These are phyloP conservation scores for Colletotrichum horii DNA, from an alignment of 2,329 filamentous ascomycete species.

Conservation along the genomic window DNA sequence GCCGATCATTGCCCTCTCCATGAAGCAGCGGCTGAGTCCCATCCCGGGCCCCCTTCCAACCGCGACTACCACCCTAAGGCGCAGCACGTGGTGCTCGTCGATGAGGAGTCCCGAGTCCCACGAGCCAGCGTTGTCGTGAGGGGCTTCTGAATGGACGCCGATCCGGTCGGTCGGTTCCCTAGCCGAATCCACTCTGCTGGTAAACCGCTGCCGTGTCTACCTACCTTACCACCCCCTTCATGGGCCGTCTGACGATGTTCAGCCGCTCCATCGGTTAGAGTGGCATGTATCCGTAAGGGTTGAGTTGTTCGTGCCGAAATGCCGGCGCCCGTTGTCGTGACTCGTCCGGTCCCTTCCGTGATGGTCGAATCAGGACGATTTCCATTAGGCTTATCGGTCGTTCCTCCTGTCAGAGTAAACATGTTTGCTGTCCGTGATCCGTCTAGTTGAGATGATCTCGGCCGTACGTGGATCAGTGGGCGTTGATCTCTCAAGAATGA, in stretches of 20 bases:
- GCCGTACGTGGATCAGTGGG: background rate
- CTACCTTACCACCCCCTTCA: background rate
- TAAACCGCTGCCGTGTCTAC: background rate
- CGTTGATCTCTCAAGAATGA: background rate
- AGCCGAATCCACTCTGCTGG: background rate
- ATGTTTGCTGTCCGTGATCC: background rate
- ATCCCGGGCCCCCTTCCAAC: background rate
- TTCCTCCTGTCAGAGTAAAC: background rate
- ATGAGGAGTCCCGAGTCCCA: background rate
- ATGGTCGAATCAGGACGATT: background rate
- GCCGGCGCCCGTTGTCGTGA: background rate
- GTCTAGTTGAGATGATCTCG: background rate
- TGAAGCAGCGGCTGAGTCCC: background rate
- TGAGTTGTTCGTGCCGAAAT: background rate
- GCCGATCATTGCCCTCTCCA: background rate
- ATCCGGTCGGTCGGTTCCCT: background rate
- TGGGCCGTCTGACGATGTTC: background rate
- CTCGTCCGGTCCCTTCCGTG: background rate
- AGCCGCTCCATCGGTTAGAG: background rate
- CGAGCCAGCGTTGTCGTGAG: background rate
- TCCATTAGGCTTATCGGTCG: background rate
- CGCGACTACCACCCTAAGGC: background rate
- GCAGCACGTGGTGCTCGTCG: slow-evolving; percentile 2
- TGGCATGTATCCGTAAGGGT: background rate
- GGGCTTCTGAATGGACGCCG: background rate